Base-by-base conservation (phyloP, 495 filamentous ascomycete species). In the Neohortaea acidophila region DNA sequence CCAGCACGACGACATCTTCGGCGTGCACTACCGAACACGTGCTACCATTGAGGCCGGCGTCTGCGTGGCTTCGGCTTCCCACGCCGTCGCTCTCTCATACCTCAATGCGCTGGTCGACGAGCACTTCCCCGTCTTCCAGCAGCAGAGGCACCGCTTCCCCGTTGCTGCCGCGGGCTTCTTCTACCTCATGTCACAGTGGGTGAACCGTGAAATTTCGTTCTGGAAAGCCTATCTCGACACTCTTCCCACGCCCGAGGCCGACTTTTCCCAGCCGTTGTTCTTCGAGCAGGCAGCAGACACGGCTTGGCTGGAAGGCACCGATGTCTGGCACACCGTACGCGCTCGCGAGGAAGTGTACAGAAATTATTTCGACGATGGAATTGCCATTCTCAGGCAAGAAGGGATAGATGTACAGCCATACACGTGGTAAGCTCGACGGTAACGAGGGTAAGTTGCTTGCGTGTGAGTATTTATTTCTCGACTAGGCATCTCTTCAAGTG, bases 221-320 rank as follows among this genome's bases (percentile, higher is more conserved):
- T 81, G 77, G 77, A 61, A 55, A 49, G 72, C 73, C 2, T 81
- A 80, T 54, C 50, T 80, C 12, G 54, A 59, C 12, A 65, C 64
- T 17, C 44, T 81, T 28, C 76, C 77, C n/a, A 51, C 53, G 34
- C 63, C 65, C 4, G 59, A 63, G 2, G n/a, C 14, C 11, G 58
- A 63, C 1, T 58, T 77, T 43, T 65, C 65, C 23, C 76, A 73
- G 7, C 70, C 71, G 1, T 38, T 76, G 32, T 77, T 67, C 45
- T 79, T 72, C 53, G 56, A 61, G 9, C 61, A 65, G 14, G 17
- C 19, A 1, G 61, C 61, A 26, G 76, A 80, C 56, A 39, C 72
- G 20, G 52, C 54, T 35, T 79, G 68, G 68, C 52, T 81, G 27
- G 55, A 66, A 21, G 70, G 66, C 8, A 79, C 75, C 20, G 74